Evolutionary conservation across 768 basidiomycete species (phyloP), one percentile per base, ranked within the genome.

Genomic region (Leccinum barrowsii): DNA sequence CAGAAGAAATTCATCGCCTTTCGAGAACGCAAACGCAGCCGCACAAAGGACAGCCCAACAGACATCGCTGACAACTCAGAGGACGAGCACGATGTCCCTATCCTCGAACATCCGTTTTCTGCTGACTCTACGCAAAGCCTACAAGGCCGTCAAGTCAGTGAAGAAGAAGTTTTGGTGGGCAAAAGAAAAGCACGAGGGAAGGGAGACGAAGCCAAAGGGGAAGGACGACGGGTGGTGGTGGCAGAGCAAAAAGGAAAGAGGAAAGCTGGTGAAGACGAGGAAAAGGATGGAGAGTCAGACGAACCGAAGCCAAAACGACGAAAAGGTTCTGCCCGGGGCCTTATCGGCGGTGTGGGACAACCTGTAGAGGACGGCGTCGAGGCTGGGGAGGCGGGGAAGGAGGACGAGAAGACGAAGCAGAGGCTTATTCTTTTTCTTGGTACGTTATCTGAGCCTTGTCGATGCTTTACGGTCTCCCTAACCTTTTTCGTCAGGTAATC

Each of bases 1-100:
- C 91, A 96, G 75, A 90, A 91, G 76, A 98, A 98, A 75, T 82
- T 83, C 6, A 77, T 87, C 49, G 90, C 89, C 50, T 96, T 94
- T 77, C 84, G 91, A 58, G 80, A 84, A 67, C 81, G 84, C 68
- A 88, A 84, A 70, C 74, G 78, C 56, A 72, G 73, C 62, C 82
- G 85, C 73, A 73, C 72, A 63, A 78, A 78, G 74, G 70, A 71
- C 59, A 73, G 73, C 56, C 69, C 73, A 5, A 40, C 7, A 28
- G 46, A 22, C n/a, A 26, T 48, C 55, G 21, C 21, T 13, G 56
- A 50, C 58, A 64, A 70, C 52, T 72, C 74, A 58, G 74, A 74
- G 53, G 52, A 60, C 60, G 75, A 75, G 55, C 75, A 76, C 58
- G 80, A 83, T 76, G 79, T 81, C 66, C 78, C 81, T 74, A 73